Conservation (phyloP, 306 rosid species). For the Lablab purpureus region DNA sequence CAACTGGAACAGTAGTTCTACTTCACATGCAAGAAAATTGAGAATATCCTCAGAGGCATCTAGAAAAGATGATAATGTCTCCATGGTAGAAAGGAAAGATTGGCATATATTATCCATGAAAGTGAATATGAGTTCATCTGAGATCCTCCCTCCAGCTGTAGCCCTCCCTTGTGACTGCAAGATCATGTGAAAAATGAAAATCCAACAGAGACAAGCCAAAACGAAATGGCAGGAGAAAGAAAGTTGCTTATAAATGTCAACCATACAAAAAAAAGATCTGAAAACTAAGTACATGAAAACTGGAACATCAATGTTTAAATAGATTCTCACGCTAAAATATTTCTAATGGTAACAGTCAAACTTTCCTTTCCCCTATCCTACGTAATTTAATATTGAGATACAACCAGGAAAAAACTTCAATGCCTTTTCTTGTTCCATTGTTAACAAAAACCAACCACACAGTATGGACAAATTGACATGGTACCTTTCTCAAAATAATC, state of each 20-base stretch:
- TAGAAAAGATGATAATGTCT: constrained; percentile 61
- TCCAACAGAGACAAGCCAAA: constrained; percentile 26
- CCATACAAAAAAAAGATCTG: constrained; percentile 35
- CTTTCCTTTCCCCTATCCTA: not conserved
- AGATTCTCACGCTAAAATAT: constrained; percentile 21
- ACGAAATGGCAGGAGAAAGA: not conserved
- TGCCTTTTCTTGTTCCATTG: not conserved
- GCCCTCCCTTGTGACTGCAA: constrained; percentile 65
- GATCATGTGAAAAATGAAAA: constrained; percentile 43
- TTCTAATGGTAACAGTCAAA: constrained; percentile 21
- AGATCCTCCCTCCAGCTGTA: constrained; percentile 49
- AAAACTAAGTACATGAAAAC: constrained; percentile 41
- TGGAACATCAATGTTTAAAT: constrained; percentile 24
- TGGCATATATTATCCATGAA: constrained; percentile 71
- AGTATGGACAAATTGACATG: constrained; percentile 14
- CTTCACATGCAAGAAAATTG: constrained; percentile 71
- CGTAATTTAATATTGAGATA: not conserved
- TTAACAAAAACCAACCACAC: not conserved
- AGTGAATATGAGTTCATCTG: constrained; percentile 57
- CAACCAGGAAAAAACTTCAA: not conserved
- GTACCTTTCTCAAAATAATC: not conserved
- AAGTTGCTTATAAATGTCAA: constrained; percentile 12
- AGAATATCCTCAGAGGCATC: constrained; percentile 69
- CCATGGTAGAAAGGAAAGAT: constrained; percentile 67
- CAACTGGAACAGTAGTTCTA: constrained; percentile 71